A percentile compares a stretch with the other conserved stretches of the same genome.
phyloP scores from a whole-genome alignment of 1,139 yeast species.

The Schizosaccharomyces versatilis region DNA sequence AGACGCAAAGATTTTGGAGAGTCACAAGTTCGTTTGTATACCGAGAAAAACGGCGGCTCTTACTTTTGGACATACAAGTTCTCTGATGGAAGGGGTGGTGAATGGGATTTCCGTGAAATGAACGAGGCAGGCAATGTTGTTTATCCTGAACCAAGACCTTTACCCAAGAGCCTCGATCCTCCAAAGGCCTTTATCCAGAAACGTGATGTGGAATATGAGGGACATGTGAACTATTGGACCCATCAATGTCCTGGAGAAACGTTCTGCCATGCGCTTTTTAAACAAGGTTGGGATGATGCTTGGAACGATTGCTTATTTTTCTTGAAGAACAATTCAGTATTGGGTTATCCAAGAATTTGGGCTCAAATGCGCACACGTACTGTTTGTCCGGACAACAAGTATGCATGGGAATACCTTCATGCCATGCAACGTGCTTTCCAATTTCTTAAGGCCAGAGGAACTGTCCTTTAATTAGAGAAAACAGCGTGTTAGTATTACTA shows the following conservation, averaged over 20 bases:
- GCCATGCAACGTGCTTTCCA: background rate
- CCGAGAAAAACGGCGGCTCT: slow-evolving; percentile 35
- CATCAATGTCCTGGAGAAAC: background rate
- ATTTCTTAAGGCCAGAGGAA: too few relatives aligned
- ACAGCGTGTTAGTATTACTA: too few relatives aligned
- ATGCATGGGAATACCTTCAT: background rate
- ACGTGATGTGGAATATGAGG: background rate
- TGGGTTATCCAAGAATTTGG: background rate
- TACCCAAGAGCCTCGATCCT: background rate
- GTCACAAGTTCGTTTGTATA: slow-evolving; percentile 21
- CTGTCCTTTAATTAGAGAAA: too few relatives aligned
- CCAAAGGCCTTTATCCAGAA: background rate
- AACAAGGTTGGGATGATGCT: background rate
- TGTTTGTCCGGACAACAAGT: background rate
- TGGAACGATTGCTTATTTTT: background rate
- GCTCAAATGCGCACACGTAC: background rate
- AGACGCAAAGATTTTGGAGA: slow-evolving; percentile 28
- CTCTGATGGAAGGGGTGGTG: slow-evolving; percentile 36
- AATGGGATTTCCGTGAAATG: slow-evolving; percentile 1
- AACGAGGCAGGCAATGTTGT: background rate
- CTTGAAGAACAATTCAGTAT: background rate
- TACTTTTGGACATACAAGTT: slow-evolving; percentile 87
- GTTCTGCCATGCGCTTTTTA: background rate
- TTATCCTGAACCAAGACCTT: background rate
- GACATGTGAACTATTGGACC: background rate